These are phyloP conservation scores for Coccomyxa subellipsoidea DNA, from an alignment of 163 green algal species.

Conservation along the genomic window DNA sequence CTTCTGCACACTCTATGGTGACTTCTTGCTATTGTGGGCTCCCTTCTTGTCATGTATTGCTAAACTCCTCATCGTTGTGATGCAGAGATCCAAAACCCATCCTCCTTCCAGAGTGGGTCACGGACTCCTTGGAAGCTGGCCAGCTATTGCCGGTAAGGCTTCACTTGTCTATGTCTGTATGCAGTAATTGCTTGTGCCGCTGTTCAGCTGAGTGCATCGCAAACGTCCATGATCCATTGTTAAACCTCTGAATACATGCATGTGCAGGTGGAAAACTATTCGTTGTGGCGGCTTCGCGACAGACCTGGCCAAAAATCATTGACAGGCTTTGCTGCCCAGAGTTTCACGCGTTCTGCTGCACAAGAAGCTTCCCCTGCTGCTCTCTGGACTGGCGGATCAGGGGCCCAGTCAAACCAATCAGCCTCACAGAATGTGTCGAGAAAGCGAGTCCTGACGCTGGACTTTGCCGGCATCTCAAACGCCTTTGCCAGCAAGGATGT, in stretches of 20 bases:
- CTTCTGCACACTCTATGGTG: no score
- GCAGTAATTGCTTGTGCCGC: no score
- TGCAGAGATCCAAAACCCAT: slow-evolving; percentile 67
- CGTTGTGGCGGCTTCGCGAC: slow-evolving; percentile 53
- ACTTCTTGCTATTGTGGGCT: no score
- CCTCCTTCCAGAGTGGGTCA: slow-evolving; percentile 77
- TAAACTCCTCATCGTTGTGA: background rate
- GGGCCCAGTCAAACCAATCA: background rate
- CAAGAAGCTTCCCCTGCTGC: background rate
- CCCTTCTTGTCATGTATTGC: no score
- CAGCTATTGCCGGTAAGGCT: slow-evolving; percentile 59
- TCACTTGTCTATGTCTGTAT: no score
- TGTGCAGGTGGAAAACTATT: slow-evolving; percentile 64
- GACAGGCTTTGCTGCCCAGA: slow-evolving; percentile 36
- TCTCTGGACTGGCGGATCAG: background rate
- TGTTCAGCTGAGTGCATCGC: no score
- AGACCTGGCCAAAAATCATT: slow-evolving; percentile 61
- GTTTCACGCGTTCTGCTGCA: background rate
- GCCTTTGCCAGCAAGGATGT: background rate
- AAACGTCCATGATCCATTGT: no score
- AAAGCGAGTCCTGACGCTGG: background rate
- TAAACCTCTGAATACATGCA: no score
- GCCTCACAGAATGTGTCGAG: background rate
- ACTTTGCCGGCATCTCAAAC: background rate
- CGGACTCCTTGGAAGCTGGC: slow-evolving; percentile 61